Base-by-base conservation (phyloP, 1,139 yeast genomes). In the Geotrichum cucujoidarum region DNA sequence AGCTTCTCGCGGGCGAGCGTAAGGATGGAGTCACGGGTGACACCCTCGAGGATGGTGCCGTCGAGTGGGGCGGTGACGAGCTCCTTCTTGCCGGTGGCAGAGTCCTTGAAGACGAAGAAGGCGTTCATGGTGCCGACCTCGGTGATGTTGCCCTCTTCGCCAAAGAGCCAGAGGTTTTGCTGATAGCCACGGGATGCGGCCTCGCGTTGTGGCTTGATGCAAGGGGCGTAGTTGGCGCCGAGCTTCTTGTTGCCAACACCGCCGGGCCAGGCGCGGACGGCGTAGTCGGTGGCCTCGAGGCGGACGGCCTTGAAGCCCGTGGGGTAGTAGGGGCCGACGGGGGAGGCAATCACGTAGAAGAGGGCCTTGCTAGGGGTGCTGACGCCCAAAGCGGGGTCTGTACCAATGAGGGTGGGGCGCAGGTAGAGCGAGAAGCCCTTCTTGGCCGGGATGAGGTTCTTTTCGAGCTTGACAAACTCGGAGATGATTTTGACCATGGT, bases 121-220 rank as follows among this genome's bases (percentile, higher is more conserved):
- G 77, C 90, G 70, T 92, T 92, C 97, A 92, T 92, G 52, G 97
- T 89, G 58, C 98, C 98, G 52, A 87, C 97, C 72, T 92, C 98
- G 55, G 97, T 92, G 61, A 92, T 78, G 66, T 80, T 72, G 53
- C 89, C 88, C 62, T 90, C 92, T 45, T 84, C 86, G 49, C 97
- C 97, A 63, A 90, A 89, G 59, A 92, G 74, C 98, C 98, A 92
- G 67, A 92, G 74, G 74, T 90, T 89, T 71, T 92, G 98, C 65
- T 85, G 90, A 74, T 81, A 90, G 41, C 98, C 98, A 63, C 85
- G 78, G 40, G 74, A 63, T 46, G 95, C 95, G 45, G 98, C 97
- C 69, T 81, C 80, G 58, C 78, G 72, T 71, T 87, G 96, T 27
- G 97, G 97, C 62, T 78, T 76, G 62, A 90, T 79, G 67, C 96